phyloP scores from a whole-genome alignment of 176 grass and related monocot genomes.

The Eremochloa ophiuroides region DNA sequence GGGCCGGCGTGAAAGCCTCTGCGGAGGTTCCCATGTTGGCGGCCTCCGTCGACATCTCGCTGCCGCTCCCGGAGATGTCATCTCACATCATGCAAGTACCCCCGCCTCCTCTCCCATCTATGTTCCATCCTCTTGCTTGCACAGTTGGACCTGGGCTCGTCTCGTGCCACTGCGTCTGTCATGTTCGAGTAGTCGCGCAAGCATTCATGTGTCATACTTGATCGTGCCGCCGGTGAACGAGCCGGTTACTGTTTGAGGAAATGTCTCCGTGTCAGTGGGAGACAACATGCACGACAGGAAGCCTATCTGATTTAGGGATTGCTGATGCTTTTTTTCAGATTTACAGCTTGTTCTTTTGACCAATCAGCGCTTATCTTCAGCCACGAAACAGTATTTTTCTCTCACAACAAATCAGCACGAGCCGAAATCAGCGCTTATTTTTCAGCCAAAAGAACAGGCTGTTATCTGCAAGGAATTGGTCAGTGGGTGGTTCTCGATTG shows the following conservation, averaged over 20 bases:
- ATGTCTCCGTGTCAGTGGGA: neutral
- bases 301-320: constrained; percentile 3
- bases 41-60: constrained; percentile 59
- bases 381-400: too few relatives aligned
- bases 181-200: neutral
- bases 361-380: too few relatives aligned
- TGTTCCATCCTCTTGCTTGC: neutral
- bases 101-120: neutral
- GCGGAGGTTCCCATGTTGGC: constrained; percentile 45
- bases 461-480: constrained; percentile 70
- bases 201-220: too few relatives aligned
- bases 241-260: constrained; percentile 12
- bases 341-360: too few relatives aligned
- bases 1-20: too few relatives aligned
- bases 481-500: constrained; percentile 47
- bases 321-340: constrained; percentile 44
- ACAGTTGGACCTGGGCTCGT: neutral
- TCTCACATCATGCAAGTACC: constrained; percentile 67
- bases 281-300: neutral
- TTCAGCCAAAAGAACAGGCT: too few relatives aligned
- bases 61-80: constrained; percentile 67
- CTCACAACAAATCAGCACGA: too few relatives aligned
- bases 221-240: too few relatives aligned
- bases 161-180: neutral
- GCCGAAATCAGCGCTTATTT: too few relatives aligned